A percentile compares a stretch with the other conserved stretches of the same genome.
These are phyloP conservation scores for Flaveria brownii DNA, from an alignment of 129 eudicot genomes.

Conservation along the genomic window DNA sequence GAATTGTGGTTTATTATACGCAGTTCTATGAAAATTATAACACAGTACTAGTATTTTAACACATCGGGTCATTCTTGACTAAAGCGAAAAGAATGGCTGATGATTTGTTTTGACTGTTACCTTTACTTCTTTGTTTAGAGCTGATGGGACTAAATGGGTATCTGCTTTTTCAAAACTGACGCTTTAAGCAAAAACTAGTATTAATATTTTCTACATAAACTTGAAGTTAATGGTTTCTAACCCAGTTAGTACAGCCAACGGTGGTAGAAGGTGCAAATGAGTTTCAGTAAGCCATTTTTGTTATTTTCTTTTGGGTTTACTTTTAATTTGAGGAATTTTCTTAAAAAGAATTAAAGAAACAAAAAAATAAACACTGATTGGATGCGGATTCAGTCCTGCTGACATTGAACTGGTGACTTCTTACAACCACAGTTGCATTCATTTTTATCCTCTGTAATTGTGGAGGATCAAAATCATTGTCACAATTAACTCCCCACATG, in stretches of 20 bases:
- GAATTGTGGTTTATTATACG: neutral
- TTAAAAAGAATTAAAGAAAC: neutral
- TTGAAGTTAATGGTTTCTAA: neutral
- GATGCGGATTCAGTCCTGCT: neutral
- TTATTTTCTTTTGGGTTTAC: neutral
- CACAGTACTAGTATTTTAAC: neutral
- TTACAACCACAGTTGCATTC: neutral
- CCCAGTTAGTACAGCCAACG: neutral
- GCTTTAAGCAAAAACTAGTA: neutral
- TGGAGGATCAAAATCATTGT: neutral
- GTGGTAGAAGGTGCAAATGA: neutral
- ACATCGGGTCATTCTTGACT: neutral
- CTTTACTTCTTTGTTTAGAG: neutral
- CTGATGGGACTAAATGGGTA: slow-evolving; percentile 1
- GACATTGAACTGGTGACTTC: neutral
- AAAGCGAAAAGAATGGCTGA: neutral
- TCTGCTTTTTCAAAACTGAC: neutral
- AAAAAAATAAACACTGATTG: neutral
- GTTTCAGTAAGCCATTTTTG: neutral
- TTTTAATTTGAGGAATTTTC: neutral
- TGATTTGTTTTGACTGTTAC: neutral
- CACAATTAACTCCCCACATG: neutral
- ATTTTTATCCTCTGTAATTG: neutral
- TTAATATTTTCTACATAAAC: neutral
- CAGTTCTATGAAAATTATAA: neutral